Percentiles rank a stretch among this genome's conserved stretches.
phyloP scores from a whole-genome alignment of 1,284 basidiomycete genomes.

The Fomitopsis palustris region DNA sequence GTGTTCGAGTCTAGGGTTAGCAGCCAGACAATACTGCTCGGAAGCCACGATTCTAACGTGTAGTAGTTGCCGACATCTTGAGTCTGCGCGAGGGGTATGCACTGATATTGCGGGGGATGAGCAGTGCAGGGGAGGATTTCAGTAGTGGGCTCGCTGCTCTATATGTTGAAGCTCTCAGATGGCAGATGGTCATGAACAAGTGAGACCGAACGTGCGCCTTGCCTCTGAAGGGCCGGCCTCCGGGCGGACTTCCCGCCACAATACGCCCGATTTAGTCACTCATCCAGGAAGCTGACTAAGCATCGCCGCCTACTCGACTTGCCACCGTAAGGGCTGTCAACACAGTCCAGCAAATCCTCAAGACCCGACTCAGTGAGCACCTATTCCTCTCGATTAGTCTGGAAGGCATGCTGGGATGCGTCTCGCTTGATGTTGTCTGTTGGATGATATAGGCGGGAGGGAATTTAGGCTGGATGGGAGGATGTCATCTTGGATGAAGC shows the following conservation, averaged over 20 bases:
- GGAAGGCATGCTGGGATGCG: constrained; percentile 10
- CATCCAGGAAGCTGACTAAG: constrained; percentile 12
- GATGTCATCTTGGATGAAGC: constrained; percentile 32
- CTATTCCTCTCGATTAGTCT: constrained; percentile 15
- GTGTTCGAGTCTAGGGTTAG: background rate
- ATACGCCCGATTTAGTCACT: constrained; percentile 1
- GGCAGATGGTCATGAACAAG: background rate
- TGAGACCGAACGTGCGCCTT: background rate
- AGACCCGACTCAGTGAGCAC: constrained; percentile 37
- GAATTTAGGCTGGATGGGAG: constrained; percentile 34
- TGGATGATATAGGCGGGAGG: background rate
- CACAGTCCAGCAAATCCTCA: constrained; percentile 32
- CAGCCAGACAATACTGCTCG: background rate
- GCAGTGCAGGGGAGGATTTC: background rate
- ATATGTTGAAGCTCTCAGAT: background rate
- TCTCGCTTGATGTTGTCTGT: constrained; percentile 2
- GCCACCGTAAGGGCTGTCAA: constrained; percentile 16
- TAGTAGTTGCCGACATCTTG: background rate
- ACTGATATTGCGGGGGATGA: background rate
- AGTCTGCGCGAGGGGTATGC: background rate
- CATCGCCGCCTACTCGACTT: background rate
- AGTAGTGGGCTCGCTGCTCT: background rate
- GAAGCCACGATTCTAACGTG: background rate
- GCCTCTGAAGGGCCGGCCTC: background rate
- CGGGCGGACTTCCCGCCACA: background rate